Evolutionary conservation across 225 moss, liverwort and hornwort species (phyloP).

Genomic region (Asterella californica): DNA sequence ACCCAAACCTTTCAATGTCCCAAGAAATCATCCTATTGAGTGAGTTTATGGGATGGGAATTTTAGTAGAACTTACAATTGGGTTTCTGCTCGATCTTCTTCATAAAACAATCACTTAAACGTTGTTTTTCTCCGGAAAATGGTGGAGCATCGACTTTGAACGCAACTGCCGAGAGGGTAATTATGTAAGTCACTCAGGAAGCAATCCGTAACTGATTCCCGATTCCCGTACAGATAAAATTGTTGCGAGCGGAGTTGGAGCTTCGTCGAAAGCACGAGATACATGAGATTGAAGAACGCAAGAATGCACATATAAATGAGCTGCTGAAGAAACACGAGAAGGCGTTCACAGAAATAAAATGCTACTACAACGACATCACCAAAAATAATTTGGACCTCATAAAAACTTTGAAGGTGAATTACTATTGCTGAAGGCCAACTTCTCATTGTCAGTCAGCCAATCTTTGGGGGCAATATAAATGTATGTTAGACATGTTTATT

Average conservation of each 20-base stretch:
- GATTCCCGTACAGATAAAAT: slow-evolving; percentile 47
- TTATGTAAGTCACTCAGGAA: neutral
- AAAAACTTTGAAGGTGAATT: slow-evolving; percentile 69
- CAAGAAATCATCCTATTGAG: too few species aligned
- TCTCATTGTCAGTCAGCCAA: neutral
- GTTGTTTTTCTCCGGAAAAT: neutral
- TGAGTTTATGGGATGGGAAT: too few species aligned
- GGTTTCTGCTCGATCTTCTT: too few species aligned
- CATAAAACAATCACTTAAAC: too few species aligned
- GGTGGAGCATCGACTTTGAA: neutral
- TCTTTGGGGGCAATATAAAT: neutral
- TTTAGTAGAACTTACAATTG: too few species aligned
- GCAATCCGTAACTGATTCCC: neutral
- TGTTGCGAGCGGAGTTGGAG: slow-evolving; percentile 69
- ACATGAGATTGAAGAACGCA: slow-evolving; percentile 84
- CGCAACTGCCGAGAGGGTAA: neutral
- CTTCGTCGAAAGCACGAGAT: slow-evolving; percentile 73
- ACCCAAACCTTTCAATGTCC: too few species aligned
- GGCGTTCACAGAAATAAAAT: slow-evolving; percentile 91
- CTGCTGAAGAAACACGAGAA: slow-evolving; percentile 87
- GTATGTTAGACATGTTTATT: neutral
- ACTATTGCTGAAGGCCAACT: neutral
- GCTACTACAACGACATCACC: slow-evolving; percentile 94
- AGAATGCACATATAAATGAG: slow-evolving; percentile 75
- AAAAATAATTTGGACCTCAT: slow-evolving; percentile 92